Evolutionary conservation across 1,284 basidiomycete genomes (phyloP), one percentile per base, ranked within the genome.

Genomic region (Naganishia albida): DNA sequence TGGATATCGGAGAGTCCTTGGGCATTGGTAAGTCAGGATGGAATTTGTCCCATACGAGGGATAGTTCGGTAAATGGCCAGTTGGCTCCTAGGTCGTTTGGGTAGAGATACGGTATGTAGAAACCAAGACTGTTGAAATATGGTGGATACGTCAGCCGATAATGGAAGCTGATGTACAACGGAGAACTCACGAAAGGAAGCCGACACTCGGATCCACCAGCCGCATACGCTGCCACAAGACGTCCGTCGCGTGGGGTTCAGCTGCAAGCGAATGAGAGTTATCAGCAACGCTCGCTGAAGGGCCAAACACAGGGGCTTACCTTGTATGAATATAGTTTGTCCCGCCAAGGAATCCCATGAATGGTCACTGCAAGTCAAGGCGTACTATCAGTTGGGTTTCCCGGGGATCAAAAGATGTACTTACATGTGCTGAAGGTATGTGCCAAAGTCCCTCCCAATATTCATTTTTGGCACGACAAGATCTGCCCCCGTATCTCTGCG

Each of bases 241-340:
- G 25, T 48, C 20, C 46, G 7, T 18, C 43, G 16, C 46, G 23
- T 48, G 46, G 12, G 46, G 20, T 23, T 48, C 10, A 25, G 20
- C 46, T 48, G 46, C 20, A 7, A 12, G 46, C 46, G 25, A 3
- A 20, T 48, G 12, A 48, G 46, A n/a, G 25, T 23, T 16, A 23
- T 25, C 40, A 18, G 34, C 34, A 10, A 34, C 34, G 10, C 10
- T 4, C 34, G 4, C 4, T 34, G 10, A 34, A 10, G 34, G 4
- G 10, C 34, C 6, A 34, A 28, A 7, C 15, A 18, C 15, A 34
- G 15, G 8, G 13, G 20, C 54, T 26, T 26, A 39, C 57, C 46
- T 50, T 50, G 57, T 7, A 60, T 30, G 40, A 60, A 60, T n/a
- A 60, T 50, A 16, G 57, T 60, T 39, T 50, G 57, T 16, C 25